phyloP scores from a whole-genome alignment of 192 early-diverging fungal genomes.

The Pilobolus umbonatus region DNA sequence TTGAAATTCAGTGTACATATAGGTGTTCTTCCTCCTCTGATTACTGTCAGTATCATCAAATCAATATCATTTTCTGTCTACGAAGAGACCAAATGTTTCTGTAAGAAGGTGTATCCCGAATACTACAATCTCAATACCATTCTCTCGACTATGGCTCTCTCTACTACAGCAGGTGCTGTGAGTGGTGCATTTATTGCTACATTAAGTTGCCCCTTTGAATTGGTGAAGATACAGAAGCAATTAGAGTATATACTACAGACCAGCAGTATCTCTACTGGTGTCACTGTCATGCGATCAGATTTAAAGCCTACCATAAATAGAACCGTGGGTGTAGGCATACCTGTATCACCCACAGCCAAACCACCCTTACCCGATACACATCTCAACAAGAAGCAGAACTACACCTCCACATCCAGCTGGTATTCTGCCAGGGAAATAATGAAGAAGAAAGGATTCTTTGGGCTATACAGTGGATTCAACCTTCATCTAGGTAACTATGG shows the following conservation, averaged over 20 bases:
- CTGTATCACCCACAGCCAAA: conserved; percentile 21
- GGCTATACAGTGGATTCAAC: conserved; percentile 41
- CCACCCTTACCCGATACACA: conserved; percentile 7
- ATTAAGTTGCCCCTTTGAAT: conserved; percentile 70
- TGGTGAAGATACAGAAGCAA: conserved; percentile 75
- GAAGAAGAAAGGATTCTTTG: conserved; percentile 41
- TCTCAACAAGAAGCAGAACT: neutral
- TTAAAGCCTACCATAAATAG: conserved; percentile 4
- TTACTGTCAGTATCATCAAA: conserved; percentile 82
- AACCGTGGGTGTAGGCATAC: conserved; percentile 17
- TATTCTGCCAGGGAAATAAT: conserved; percentile 46
- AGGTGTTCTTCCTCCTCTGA: conserved; percentile 72
- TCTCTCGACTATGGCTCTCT: conserved; percentile 38
- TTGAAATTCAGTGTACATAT: neutral
- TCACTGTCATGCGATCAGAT: conserved; percentile 27
- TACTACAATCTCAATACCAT: conserved; percentile 34
- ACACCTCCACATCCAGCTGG: conserved; percentile 45
- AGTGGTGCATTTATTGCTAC: conserved; percentile 64
- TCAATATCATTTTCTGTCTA: conserved; percentile 91
- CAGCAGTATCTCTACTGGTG: conserved; percentile 41
- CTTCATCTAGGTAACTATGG: conserved; percentile 36
- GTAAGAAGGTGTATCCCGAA: conserved; percentile 23
- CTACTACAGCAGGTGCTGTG: conserved; percentile 50
- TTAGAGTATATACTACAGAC: conserved; percentile 54
- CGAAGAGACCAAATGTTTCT: conserved; percentile 63